phyloP scores from a whole-genome alignment of 441 rosid species.

The Populus hybrid region DNA sequence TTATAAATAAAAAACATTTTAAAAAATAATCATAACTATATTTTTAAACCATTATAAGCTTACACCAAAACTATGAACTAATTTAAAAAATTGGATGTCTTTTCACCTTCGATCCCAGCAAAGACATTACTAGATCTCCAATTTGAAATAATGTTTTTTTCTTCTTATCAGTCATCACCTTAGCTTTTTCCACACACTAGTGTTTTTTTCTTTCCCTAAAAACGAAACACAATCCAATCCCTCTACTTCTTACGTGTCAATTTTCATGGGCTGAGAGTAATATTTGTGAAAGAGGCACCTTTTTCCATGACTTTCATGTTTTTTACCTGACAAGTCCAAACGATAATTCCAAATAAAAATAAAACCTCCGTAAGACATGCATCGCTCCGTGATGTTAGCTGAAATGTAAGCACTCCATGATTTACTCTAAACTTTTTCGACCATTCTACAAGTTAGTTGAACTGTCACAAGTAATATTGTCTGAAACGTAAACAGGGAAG shows the following conservation, averaged over 20 bases:
- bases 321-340: neutral
- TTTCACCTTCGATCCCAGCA: constrained; percentile 40
- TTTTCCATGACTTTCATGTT: neutral
- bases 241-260: neutral
- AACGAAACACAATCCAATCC: too few relatives aligned
- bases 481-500: neutral
- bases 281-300: neutral
- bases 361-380: neutral
- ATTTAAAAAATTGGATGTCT: neutral
- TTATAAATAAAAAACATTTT: too few relatives aligned
- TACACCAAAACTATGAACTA: neutral
- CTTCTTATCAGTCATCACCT: constrained; percentile 44
- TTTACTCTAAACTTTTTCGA: neutral
- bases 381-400: too few relatives aligned
- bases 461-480: neutral
- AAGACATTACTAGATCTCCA: constrained; percentile 33
- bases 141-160: constrained; percentile 32
- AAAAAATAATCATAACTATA: too few relatives aligned
- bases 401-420: too few relatives aligned
- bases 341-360: neutral
- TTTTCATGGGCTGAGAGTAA: neutral
- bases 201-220: too few relatives aligned
- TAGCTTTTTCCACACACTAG: constrained; percentile 35
- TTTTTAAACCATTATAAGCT: neutral
- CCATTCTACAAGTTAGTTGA: neutral